Evolutionary conservation across 108 stramenopile species (phyloP).

Genomic region (Nitzschia inconspicua): DNA sequence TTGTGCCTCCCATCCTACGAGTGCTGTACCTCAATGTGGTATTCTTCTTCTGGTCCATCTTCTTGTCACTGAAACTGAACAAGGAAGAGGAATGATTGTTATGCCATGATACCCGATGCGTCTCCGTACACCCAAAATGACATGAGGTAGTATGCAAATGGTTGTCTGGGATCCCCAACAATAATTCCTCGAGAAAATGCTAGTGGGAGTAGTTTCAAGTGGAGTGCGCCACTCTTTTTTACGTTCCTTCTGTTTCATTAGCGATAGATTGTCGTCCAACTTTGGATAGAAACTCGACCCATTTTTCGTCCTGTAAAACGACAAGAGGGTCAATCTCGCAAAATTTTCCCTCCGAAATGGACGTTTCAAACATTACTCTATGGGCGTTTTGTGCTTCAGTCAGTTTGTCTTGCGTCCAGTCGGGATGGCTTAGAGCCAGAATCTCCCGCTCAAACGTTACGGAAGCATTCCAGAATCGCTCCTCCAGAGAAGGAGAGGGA

Average conservation of each 20-base stretch:
- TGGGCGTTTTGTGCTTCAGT: neutral
- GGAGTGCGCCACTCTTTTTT: no score
- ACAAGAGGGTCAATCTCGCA: constrained; percentile 9
- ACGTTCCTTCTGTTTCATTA: no score
- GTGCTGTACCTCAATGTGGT: constrained; percentile 90
- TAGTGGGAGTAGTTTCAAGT: no score
- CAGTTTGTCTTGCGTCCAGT: neutral
- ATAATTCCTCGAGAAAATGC: no score
- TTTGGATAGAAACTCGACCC: constrained; percentile 1
- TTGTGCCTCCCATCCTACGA: constrained; percentile 82
- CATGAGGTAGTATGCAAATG: no score
- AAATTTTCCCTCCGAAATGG: neutral
- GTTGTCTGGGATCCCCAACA: no score
- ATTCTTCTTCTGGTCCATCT: constrained; percentile 94
- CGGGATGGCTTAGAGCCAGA: neutral
- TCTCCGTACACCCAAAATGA: no score
- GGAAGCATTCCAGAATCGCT: constrained; percentile 6
- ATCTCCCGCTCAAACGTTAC: constrained; percentile 11
- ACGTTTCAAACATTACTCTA: neutral
- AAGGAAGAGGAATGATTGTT: constrained; percentile 50
- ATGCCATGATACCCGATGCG: no score
- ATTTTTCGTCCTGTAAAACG: constrained; percentile 5
- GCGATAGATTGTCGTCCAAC: no score
- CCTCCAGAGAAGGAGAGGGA: neutral
- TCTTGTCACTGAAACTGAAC: constrained; percentile 83